phyloP scores from a whole-genome alignment of 495 filamentous ascomycete species.

The Amphirosellinia nigrospora region DNA sequence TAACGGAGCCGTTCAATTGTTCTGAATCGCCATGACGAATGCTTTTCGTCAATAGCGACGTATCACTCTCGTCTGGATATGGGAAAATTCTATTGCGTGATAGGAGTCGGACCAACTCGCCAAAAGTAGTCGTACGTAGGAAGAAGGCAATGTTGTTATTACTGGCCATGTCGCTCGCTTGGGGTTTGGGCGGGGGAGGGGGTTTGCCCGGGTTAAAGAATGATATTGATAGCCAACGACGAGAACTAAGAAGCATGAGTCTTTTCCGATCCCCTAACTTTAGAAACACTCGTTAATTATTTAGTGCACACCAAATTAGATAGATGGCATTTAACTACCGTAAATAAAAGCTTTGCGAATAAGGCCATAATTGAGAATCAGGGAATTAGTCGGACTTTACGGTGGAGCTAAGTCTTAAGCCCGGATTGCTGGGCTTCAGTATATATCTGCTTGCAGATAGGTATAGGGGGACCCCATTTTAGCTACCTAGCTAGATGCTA shows the following conservation, averaged over 20 bases:
- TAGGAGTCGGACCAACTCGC: conserved; percentile 29
- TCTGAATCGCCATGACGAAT: conserved; percentile 7
- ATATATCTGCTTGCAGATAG: neutral
- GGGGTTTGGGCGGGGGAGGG: neutral
- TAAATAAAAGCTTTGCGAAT: neutral
- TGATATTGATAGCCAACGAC: neutral
- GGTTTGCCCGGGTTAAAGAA: neutral
- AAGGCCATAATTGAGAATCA: neutral
- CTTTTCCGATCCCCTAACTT: neutral
- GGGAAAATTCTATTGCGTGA: conserved; percentile 26
- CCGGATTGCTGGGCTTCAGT: neutral
- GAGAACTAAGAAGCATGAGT: neutral
- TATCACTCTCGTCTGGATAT: conserved; percentile 32
- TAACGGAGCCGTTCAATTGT: neutral
- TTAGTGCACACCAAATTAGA: neutral
- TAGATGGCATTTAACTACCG: neutral
- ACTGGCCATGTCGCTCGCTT: neutral
- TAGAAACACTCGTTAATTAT: neutral
- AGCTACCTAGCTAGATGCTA: neutral
- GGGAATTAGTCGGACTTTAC: neutral
- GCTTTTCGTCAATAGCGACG: conserved; percentile 25
- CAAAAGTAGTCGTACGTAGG: conserved; percentile 30
- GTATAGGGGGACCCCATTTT: no score
- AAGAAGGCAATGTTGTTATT: conserved; percentile 4
- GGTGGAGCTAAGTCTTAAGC: conserved; percentile 15